Base-by-base conservation (phyloP, 805 yeast species). In the Suhomyces sp. region DNA sequence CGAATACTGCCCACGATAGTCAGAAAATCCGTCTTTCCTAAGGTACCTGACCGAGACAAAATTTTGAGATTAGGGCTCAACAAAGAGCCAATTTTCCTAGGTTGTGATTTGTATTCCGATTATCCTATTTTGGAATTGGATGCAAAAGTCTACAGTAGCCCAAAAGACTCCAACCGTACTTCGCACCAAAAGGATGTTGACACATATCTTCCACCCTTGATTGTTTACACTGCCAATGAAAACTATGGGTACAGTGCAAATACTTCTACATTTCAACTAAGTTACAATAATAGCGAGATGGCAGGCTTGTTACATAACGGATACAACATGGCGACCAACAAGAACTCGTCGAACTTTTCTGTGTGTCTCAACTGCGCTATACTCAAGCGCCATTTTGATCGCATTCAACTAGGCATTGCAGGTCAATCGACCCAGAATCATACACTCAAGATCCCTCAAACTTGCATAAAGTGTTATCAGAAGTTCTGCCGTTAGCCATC, bases 301-400 rank as follows among this genome's bases (percentile, higher is more conserved):
- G 51, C 57, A 2, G 63, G 66, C 3, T 77, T 83, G 81, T 61
- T 83, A 25, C 60, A 67, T 39, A 83, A 82, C 57, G 86, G 87
- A 0, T 77, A 71, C 57, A 72, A 74, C 44, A 62, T 84, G 22
- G 85, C 81, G 31, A 77, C 83, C 0, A 63, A 60, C 47, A 68
- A 64, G 10, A 78, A 81, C 53, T 75, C 79, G 3, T 46, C 58
- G 1, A 58, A 66, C 43, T 83, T 68, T 60, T 61, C 75, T 3
- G 65, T 66, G 6, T 85, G 90, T 58, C 55, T 84, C 6, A 83
- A 80, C 1, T 85, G 90, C 65, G 78, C 85, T 0, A 63, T 83
- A 19, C 57, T 83, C 33, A 83, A 83, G 52, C 65, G 87, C 53
- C 71, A 72, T 37, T 73, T 78, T 50, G 86, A 82, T 54, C 41